A percentile compares a stretch with the other conserved stretches of the same genome.
These are phyloP conservation scores for Pelargonium myrrhifolium DNA, from an alignment of 441 rosid genomes.

Conservation along the genomic window DNA sequence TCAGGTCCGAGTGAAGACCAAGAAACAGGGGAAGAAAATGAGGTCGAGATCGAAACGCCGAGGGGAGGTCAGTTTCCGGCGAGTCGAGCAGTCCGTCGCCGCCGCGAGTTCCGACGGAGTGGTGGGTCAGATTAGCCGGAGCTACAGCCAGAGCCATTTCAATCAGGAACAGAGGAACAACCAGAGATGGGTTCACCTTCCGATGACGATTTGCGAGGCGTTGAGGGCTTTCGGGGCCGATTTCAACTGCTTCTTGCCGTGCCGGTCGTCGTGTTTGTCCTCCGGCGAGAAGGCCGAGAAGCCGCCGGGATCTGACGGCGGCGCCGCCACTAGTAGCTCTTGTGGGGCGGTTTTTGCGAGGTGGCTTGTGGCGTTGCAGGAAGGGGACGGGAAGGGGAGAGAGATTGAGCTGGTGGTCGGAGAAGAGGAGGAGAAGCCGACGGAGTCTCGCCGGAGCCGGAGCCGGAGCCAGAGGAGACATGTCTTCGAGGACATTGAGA, in stretches of 20 bases:
- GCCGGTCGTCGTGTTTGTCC: constrained; percentile 65
- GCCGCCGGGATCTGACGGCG: constrained; percentile 16
- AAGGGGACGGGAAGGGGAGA: constrained; percentile 41
- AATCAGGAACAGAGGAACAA: constrained; percentile 23
- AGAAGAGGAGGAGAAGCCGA: constrained; percentile 23
- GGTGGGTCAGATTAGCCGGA: not conserved
- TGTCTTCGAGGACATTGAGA: constrained; percentile 62
- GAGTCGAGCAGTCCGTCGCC: constrained; percentile 3
- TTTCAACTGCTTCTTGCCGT: constrained; percentile 73
- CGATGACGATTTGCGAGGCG: constrained; percentile 72
- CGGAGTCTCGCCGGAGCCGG: not conserved
- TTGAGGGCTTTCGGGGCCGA: constrained; percentile 72
- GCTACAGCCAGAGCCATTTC: not conserved
- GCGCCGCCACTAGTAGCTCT: constrained; percentile 21
- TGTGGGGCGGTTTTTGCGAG: constrained; percentile 50
- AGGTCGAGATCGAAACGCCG: constrained; percentile 54
- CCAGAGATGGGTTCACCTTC: constrained; percentile 78
- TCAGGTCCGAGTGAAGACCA: constrained; percentile 77
- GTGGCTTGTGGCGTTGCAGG: constrained; percentile 74
- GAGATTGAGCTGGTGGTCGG: constrained; percentile 53
- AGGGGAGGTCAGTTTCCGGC: constrained; percentile 62
- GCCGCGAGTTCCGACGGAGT: not conserved
- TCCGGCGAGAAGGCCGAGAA: constrained; percentile 33
- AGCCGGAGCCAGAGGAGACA: constrained; percentile 38
- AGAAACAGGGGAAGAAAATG: constrained; percentile 71